Evolutionary conservation across 2,329 filamentous ascomycete species (phyloP).

Genomic region (Geosmithia putterillii): DNA sequence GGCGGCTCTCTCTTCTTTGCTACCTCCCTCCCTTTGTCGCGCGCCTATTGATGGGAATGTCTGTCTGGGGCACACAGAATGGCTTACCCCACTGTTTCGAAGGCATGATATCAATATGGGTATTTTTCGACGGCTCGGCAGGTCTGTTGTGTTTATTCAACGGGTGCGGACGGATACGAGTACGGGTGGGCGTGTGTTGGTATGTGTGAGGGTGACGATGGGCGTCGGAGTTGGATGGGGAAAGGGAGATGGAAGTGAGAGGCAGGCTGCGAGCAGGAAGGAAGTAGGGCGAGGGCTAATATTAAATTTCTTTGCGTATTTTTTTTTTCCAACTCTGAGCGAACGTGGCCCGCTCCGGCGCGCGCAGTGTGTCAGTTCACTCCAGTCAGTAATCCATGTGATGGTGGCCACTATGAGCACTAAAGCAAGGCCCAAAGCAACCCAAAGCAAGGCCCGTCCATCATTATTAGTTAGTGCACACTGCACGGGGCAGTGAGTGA

Average conservation of each 20-base stretch:
- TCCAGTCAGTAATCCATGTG: too few species aligned
- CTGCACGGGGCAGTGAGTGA: too few species aligned
- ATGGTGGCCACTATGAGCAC: too few species aligned
- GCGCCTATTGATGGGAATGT: neutral
- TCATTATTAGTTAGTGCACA: too few species aligned
- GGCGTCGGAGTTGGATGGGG: neutral
- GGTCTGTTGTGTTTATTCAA: neutral
- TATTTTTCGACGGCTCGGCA: neutral
- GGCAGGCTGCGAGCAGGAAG: neutral
- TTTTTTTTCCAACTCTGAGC: neutral
- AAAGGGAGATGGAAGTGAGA: neutral
- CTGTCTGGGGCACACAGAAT: neutral
- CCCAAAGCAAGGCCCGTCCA: too few species aligned
- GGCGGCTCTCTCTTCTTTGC: too few species aligned
- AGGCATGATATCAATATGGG: slow-evolving; percentile 25
- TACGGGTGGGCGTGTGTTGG: neutral
- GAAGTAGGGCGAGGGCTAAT: neutral
- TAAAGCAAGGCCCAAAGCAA: too few species aligned
- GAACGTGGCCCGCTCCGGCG: neutral
- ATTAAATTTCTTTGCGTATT: neutral
- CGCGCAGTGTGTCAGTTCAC: neutral
- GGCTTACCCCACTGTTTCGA: slow-evolving; percentile 11
- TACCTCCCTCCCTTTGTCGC: neutral
- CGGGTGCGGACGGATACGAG: neutral
- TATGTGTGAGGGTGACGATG: neutral